Evolutionary conservation across 2,329 filamentous ascomycete genomes (phyloP).

Genomic region (Venturia aucupariae): DNA sequence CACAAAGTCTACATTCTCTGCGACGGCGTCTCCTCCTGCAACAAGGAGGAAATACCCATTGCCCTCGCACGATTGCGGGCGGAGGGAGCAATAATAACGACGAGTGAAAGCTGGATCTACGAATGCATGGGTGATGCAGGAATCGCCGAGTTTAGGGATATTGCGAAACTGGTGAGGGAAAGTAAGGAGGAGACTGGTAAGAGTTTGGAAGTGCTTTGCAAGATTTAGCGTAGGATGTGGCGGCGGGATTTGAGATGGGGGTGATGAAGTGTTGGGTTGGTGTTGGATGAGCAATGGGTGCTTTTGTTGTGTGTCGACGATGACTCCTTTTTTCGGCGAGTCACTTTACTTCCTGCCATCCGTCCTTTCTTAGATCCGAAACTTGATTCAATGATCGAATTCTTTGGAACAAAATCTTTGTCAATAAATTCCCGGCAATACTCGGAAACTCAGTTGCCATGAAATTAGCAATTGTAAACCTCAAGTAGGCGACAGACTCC

Average conservation of each 20-base stretch:
- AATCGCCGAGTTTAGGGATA: slow-evolving; percentile 60
- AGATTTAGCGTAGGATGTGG: not conserved
- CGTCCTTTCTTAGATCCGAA: too few species aligned
- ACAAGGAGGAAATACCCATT: slow-evolving; percentile 68
- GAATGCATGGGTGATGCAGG: slow-evolving; percentile 79
- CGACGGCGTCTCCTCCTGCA: slow-evolving; percentile 83
- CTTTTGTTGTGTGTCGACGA: too few species aligned
- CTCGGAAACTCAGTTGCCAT: too few species aligned
- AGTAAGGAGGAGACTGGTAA: slow-evolving; percentile 60
- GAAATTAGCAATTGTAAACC: too few species aligned
- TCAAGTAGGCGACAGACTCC: too few species aligned
- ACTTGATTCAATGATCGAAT: too few species aligned
- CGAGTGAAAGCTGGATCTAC: slow-evolving; percentile 83
- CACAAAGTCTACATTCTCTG: slow-evolving; percentile 80
- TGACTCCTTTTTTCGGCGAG: too few species aligned
- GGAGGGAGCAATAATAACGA: slow-evolving; percentile 72
- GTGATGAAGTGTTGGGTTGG: too few species aligned
- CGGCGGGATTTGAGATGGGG: not conserved
- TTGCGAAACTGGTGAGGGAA: slow-evolving; percentile 73
- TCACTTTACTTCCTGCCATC: too few species aligned
- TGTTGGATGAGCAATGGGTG: too few species aligned
- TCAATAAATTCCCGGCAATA: too few species aligned
- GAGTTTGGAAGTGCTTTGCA: slow-evolving; percentile 54
- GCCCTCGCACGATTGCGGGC: slow-evolving; percentile 66
- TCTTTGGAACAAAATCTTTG: too few species aligned